Evolutionary conservation across 2,329 filamentous ascomycete species (phyloP).

Genomic region (Amauroascus niger): DNA sequence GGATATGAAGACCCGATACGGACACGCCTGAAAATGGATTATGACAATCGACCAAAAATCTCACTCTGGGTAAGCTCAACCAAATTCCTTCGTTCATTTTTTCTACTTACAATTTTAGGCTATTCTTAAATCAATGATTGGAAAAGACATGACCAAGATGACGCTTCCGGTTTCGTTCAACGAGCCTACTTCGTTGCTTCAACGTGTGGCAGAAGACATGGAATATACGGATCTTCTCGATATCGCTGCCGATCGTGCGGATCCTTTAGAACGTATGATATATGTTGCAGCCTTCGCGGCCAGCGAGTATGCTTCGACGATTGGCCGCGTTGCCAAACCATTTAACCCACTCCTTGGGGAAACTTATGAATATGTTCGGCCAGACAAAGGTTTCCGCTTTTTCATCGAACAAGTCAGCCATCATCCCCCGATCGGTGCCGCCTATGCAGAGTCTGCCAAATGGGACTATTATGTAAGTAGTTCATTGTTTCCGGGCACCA

Average conservation of each 20-base stretch:
- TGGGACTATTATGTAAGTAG: conserved; percentile 75
- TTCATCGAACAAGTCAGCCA: conserved; percentile 98
- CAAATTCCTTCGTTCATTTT: background rate
- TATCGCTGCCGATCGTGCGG: conserved; percentile 69
- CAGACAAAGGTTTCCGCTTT: conserved; percentile 96
- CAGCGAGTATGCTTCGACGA: conserved; percentile 93
- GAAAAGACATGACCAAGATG: conserved; percentile 99
- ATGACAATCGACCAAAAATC: conserved; percentile 85
- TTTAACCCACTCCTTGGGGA: conserved; percentile 96
- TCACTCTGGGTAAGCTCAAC: conserved; percentile 72
- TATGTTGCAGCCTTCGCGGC: conserved; percentile 94
- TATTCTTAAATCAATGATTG: conserved; percentile 98
- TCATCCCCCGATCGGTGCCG: conserved; percentile 88
- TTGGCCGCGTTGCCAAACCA: conserved; percentile 91
- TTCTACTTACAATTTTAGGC: conserved; percentile 46
- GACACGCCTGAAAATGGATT: conserved; percentile 72
- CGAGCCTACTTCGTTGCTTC: conserved; percentile 88
- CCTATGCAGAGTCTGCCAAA: conserved; percentile 79
- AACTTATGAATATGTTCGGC: conserved; percentile 90
- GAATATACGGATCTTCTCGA: conserved; percentile 93
- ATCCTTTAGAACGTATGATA: conserved; percentile 83
- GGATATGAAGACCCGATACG: conserved; percentile 88
- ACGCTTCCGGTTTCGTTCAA: conserved; percentile 97
- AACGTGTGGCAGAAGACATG: conserved; percentile 94
- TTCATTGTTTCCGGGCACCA: background rate